A percentile compares a stretch with the other conserved stretches of the same genome.
phyloP scores from a whole-genome alignment of 768 basidiomycete genomes.

The Cantharellus anzutake region DNA sequence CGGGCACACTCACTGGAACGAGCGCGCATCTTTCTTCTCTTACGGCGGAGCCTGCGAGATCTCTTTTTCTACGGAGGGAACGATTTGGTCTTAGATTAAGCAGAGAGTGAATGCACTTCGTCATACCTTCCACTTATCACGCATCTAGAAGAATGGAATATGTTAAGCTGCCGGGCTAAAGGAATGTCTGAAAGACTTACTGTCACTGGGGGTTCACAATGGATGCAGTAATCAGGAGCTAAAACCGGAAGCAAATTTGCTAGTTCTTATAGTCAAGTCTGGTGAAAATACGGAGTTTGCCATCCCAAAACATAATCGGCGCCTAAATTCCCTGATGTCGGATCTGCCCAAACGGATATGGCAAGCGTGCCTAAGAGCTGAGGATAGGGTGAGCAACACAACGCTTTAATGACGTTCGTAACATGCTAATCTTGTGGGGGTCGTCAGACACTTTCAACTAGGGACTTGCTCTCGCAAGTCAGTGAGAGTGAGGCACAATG shows the following conservation, averaged over 20 bases:
- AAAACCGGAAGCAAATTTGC: neutral
- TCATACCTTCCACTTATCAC: neutral
- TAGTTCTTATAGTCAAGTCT: too few species aligned
- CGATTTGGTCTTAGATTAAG: neutral
- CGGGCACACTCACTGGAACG: constrained; percentile 57
- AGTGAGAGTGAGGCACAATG: neutral
- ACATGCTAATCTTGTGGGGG: neutral
- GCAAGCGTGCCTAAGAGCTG: neutral
- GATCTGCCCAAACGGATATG: neutral
- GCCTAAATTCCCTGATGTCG: neutral
- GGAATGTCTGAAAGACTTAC: neutral
- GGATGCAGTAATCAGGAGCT: neutral
- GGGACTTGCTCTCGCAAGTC: neutral
- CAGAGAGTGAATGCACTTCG: neutral
- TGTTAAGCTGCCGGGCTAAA: neutral
- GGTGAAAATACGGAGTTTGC: neutral
- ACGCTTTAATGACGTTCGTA: neutral
- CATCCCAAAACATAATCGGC: neutral
- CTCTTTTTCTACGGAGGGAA: constrained; percentile 53
- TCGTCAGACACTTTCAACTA: neutral
- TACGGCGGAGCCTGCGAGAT: constrained; percentile 80
- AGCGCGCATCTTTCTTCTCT: constrained; percentile 91
- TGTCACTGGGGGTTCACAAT: neutral
- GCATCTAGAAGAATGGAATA: neutral
- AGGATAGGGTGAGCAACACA: neutral